Evolutionary conservation across 139 green algal genomes (phyloP), one percentile per base, ranked within the genome.

Genomic region (Auxenochlorella protothecoides): DNA sequence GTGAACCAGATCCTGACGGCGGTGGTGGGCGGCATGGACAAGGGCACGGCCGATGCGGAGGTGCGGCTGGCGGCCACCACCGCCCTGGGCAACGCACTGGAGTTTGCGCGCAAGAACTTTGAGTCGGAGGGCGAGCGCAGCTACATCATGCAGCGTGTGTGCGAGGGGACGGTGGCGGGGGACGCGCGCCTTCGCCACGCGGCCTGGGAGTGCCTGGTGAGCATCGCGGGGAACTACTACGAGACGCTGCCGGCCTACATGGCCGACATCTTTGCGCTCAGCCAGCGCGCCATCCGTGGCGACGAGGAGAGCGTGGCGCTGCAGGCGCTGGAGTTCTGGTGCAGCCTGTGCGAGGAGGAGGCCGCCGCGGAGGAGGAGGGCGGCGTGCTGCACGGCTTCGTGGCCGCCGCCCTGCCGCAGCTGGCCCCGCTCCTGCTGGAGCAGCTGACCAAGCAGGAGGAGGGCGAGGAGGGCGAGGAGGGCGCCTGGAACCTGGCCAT

Each of bases 301-400:
- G 92, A 97, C 69, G 77, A 92, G 61, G 92, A 98, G 79, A 86
- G 90, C 14, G 92, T 99, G 16, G 90, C 85, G 15, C 80, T 87
- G 75, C 90, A 97, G 84, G 94, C 94, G 13, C 86, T 99, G 5
- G 95, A 98, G 87, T 93, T 99, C 55, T 99, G 95, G 95, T 93
- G 78, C 73, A 89, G 87, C 2, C 79, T 96, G 51, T 80, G 70
- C 16, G 90, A 96, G 66, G 85, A 95, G 75, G 90, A 96, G 79
- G 83, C 88, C 15, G 54, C 55, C 10, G 55, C 27, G 65, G 59
- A 76, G 66, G 65, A 72, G 3, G 69, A 16, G 13, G 54, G 65
- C 66, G 88, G 87, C 7, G 69, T 79, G 3, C 80, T 87, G 77
- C 90, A 96, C 79, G 69, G 91, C 67, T 97, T 99, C 73, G 91